phyloP scores from a whole-genome alignment of 257 asterid genomes.

The Salvia miltiorrhiza region DNA sequence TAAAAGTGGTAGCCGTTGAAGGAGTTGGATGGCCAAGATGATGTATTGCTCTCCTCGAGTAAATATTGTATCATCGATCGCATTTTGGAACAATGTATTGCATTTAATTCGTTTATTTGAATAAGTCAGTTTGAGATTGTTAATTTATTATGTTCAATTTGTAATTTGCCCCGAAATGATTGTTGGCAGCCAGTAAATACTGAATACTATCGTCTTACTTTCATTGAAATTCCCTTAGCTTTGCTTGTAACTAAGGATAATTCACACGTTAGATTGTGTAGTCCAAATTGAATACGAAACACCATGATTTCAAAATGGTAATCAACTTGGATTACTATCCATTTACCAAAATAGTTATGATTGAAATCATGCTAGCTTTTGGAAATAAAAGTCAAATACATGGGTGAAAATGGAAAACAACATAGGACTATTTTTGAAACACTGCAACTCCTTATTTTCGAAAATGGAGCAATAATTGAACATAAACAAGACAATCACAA shows the following conservation, averaged over 20 bases:
- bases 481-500: not conserved
- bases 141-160: not conserved
- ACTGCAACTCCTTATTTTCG: not conserved
- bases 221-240: no score
- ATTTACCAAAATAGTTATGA: no score
- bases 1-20: not conserved
- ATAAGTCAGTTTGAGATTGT: not conserved
- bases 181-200: not conserved
- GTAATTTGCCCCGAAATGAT: not conserved
- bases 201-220: not conserved
- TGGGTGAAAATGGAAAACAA: not conserved
- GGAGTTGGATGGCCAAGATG: not conserved
- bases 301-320: no score
- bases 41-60: conserved; percentile 11
- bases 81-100: conserved; percentile 5
- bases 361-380: no score
- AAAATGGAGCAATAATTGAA: not conserved
- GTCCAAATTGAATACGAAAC: no score
- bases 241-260: no score
- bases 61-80: conserved; percentile 1
- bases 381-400: not conserved
- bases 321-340: no score
- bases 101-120: conserved; percentile 16
- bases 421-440: not conserved
- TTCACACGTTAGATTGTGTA: no score